These are phyloP conservation scores for Cryptosporidium viatorum DNA, from an alignment of 169 alveolate genomes.

Conservation along the genomic window DNA sequence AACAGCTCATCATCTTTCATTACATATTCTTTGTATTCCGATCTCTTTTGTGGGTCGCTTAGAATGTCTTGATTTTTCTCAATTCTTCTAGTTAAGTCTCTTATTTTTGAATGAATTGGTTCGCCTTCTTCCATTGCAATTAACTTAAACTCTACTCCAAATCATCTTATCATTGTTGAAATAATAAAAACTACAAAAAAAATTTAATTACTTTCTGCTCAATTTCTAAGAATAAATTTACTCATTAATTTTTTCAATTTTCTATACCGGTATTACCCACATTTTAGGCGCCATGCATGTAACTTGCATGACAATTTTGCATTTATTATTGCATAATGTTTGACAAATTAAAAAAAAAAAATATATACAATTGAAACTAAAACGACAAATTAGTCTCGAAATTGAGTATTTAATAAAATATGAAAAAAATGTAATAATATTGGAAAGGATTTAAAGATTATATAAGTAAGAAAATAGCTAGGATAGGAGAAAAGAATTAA, in stretches of 20 bases:
- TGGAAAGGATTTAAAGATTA: neutral
- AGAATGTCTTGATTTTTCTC: slow-evolving; percentile 37
- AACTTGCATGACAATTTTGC: slow-evolving; percentile 20
- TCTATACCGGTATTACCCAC: slow-evolving; percentile 25
- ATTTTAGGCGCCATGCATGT: slow-evolving; percentile 20
- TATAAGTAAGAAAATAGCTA: neutral
- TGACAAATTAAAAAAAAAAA: neutral
- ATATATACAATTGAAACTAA: neutral
- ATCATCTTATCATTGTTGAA: neutral
- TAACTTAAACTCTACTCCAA: neutral
- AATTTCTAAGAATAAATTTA: neutral
- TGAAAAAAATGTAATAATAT: slow-evolving; percentile 5
- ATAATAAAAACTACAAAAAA: neutral
- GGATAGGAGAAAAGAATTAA: neutral
- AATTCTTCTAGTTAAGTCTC: slow-evolving; percentile 20
- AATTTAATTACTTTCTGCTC: neutral
- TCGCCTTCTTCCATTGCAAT: slow-evolving; percentile 24
- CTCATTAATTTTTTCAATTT: neutral
- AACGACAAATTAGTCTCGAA: slow-evolving; percentile 10
- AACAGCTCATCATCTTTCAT: slow-evolving; percentile 43
- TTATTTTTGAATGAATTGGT: slow-evolving; percentile 40
- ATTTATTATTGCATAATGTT: neutral
- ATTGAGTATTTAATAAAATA: neutral
- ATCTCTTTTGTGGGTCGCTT: slow-evolving; percentile 54
- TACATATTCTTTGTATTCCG: slow-evolving; percentile 30